Evolutionary conservation across 495 filamentous ascomycete genomes (phyloP).

Genomic region (Aspergillus ostianus): DNA sequence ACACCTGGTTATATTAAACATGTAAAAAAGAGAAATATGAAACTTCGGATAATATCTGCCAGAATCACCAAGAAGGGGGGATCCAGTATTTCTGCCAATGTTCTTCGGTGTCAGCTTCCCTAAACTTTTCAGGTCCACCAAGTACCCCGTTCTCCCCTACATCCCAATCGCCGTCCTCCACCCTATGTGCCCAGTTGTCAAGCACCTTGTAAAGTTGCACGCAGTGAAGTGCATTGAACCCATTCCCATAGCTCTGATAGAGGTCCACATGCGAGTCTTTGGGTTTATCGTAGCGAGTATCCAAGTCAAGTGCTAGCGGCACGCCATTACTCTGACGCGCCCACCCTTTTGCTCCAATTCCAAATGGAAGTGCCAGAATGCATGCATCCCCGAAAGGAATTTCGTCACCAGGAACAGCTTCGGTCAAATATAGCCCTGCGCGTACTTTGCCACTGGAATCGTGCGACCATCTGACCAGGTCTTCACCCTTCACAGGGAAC

Average conservation of each 20-base stretch:
- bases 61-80: not conserved
- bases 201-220: slow-evolving; percentile 7
- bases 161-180: slow-evolving; percentile 5
- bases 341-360: not conserved
- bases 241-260: not conserved
- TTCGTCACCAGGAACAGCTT: not conserved
- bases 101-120: slow-evolving; percentile 9
- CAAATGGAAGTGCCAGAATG: not conserved
- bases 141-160: slow-evolving; percentile 5
- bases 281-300: not conserved
- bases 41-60: no score
- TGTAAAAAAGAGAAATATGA: no score
- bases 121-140: slow-evolving; percentile 6
- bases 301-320: not conserved
- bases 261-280: not conserved
- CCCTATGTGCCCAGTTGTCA: slow-evolving; percentile 1
- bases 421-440: not conserved
- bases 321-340: not conserved
- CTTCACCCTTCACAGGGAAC: not conserved
- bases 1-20: no score
- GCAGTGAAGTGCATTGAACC: not conserved
- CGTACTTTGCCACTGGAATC: not conserved
- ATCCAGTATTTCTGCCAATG: slow-evolving; percentile 13
- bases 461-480: no score
- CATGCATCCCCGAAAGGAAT: not conserved